Conservation (phyloP, 768 basidiomycete genomes). For the Boletus pseudopeckii region DNA sequence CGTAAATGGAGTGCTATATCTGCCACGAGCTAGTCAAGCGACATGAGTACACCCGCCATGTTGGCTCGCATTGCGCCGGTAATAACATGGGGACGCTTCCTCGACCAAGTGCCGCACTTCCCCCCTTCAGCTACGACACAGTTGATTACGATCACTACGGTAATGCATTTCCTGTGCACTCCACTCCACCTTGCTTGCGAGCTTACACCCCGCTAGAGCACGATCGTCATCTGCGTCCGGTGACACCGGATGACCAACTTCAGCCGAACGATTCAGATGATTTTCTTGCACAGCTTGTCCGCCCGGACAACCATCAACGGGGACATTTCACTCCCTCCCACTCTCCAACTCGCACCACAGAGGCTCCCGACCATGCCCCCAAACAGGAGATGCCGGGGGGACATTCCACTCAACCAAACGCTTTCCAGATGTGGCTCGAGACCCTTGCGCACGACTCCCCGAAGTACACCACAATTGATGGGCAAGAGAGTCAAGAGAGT, state of each 20-base stretch:
- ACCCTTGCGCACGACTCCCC: background rate
- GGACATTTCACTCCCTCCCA: background rate
- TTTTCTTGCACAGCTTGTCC: background rate
- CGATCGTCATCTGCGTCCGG: background rate
- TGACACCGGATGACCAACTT: background rate
- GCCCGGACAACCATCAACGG: background rate
- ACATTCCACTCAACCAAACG: background rate
- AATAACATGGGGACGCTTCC: background rate
- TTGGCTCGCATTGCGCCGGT: slow-evolving; percentile 3
- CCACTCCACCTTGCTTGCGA: background rate
- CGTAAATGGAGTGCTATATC: slow-evolving; percentile 16
- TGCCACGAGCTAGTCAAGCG: slow-evolving; percentile 11
- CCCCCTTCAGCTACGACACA: background rate
- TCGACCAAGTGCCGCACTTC: background rate
- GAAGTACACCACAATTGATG: slow-evolving; percentile 22
- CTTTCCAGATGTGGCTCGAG: slow-evolving; percentile 14
- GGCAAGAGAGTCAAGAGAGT: background rate
- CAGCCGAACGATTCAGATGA: background rate
- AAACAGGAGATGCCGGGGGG: background rate
- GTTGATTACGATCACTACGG: background rate
- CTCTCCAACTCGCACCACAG: background rate
- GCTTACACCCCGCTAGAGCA: background rate
- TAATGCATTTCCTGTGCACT: background rate
- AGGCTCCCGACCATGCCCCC: background rate
- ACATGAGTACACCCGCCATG: slow-evolving; percentile 13